Conservation (phyloP, 495 filamentous ascomycete species). For the Neurospora sp. region DNA sequence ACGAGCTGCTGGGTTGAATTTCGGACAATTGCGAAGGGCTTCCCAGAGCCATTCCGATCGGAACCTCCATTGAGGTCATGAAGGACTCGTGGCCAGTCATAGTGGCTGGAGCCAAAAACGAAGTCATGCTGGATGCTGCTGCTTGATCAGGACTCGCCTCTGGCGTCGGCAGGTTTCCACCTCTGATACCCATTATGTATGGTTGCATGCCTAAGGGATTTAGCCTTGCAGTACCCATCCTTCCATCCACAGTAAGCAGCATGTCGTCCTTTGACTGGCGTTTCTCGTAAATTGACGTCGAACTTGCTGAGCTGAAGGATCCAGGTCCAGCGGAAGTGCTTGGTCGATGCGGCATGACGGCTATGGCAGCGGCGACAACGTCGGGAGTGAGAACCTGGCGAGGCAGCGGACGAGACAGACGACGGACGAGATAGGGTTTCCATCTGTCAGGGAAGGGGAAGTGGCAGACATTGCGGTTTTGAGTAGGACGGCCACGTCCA, state of each 20-base stretch:
- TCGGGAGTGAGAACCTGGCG: constrained; percentile 11
- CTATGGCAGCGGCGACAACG: constrained; percentile 16
- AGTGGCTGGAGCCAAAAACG: background rate
- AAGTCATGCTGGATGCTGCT: background rate
- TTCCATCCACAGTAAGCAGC: constrained; percentile 19
- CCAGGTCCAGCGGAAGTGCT: constrained; percentile 29
- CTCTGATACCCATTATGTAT: constrained; percentile 8
- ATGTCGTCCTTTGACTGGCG: constrained; percentile 41
- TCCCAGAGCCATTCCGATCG: constrained; percentile 51
- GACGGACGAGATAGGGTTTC: constrained; percentile 28
- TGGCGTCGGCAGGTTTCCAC: constrained; percentile 32
- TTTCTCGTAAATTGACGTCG: constrained; percentile 24
- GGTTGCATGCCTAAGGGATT: constrained; percentile 14
- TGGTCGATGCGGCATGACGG: constrained; percentile 30
- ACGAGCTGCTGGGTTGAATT: constrained; percentile 6
- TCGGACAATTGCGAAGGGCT: constrained; percentile 29
- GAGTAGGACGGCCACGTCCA: constrained; percentile 9
- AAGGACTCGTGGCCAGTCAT: constrained; percentile 30
- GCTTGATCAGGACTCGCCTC: constrained; percentile 26
- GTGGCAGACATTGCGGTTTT: constrained; percentile 25
- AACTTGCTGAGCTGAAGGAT: constrained; percentile 5
- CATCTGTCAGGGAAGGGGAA: constrained; percentile 18
- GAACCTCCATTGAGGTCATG: constrained; percentile 22
- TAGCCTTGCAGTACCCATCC: constrained; percentile 9
- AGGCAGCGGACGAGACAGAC: constrained; percentile 27